phyloP scores from a whole-genome alignment of 495 filamentous ascomycete genomes.

The Xeromyces bisporus region DNA sequence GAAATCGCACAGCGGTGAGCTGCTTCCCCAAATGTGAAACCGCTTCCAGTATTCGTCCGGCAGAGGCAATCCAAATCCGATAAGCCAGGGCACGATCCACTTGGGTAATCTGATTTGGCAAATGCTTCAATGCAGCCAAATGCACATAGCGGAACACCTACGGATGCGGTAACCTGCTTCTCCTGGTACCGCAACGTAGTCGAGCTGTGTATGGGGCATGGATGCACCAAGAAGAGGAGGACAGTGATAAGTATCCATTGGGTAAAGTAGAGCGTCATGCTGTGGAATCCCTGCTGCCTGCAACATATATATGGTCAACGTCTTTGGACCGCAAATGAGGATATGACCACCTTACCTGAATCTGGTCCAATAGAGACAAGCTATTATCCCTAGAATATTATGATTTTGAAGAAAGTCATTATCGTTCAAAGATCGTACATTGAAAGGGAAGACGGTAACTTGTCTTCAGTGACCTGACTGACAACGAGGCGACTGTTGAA shows the following conservation, averaged over 20 bases:
- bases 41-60: slow-evolving; percentile 35
- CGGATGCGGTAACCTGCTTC: slow-evolving; percentile 11
- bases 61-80: slow-evolving; percentile 47
- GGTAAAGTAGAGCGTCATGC: slow-evolving; percentile 17
- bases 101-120: slow-evolving; percentile 39
- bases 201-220: slow-evolving; percentile 5
- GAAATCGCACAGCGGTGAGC: slow-evolving; percentile 45
- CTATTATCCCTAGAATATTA: neutral
- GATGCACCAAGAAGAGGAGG: slow-evolving; percentile 8
- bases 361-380: neutral
- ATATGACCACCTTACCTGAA: neutral
- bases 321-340: no score
- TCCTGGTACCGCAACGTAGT: slow-evolving; percentile 5
- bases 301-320: no score
- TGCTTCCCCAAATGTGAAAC: slow-evolving; percentile 54
- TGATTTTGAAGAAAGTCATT: neutral
- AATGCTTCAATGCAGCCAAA: slow-evolving; percentile 44
- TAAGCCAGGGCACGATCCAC: slow-evolving; percentile 26
- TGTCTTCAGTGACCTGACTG: neutral
- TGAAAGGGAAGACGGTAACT: slow-evolving; percentile 5
- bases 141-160: slow-evolving; percentile 46
- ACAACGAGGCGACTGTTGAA: neutral
- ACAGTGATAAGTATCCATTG: slow-evolving; percentile 13
- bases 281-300: slow-evolving; percentile 15
- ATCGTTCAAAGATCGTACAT: neutral